Evolutionary conservation across 768 basidiomycete genomes (phyloP).

Genomic region (Mycena olivaceomarginata): DNA sequence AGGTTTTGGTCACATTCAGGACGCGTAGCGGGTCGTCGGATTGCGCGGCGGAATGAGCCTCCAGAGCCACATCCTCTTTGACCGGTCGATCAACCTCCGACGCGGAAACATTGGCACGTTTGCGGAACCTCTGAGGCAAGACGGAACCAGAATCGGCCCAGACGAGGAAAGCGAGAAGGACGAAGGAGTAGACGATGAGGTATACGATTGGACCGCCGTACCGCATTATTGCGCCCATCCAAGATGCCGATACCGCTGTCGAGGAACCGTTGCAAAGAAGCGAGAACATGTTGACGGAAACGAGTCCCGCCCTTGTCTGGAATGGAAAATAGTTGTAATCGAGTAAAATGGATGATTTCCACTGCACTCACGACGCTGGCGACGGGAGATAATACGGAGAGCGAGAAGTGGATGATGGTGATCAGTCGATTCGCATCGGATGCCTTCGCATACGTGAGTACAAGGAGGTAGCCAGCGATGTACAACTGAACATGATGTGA

Average conservation of each 20-base stretch:
- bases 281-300: slow-evolving; percentile 88
- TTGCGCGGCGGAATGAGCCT: slow-evolving; percentile 66
- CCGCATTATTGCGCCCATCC: slow-evolving; percentile 72
- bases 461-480: slow-evolving; percentile 80
- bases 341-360: neutral
- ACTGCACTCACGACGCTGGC: slow-evolving; percentile 74
- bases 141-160: slow-evolving; percentile 84
- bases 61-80: slow-evolving; percentile 72
- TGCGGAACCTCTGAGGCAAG: slow-evolving; percentile 61
- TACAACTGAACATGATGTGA: slow-evolving; percentile 67
- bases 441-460: slow-evolving; percentile 82
- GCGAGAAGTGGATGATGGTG: slow-evolving; percentile 81
- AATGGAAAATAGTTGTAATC: slow-evolving; percentile 7
- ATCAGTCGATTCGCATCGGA: slow-evolving; percentile 72
- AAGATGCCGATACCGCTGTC: slow-evolving; percentile 64
- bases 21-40: slow-evolving; percentile 79
- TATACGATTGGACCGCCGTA: slow-evolving; percentile 88
- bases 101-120: slow-evolving; percentile 33
- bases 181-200: slow-evolving; percentile 75
- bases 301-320: slow-evolving; percentile 81
- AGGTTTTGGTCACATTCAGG: slow-evolving; percentile 78
- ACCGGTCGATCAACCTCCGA: slow-evolving; percentile 38
- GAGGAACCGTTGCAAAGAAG: slow-evolving; percentile 77
- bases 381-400: slow-evolving; percentile 82
- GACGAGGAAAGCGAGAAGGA: slow-evolving; percentile 79